Percentiles rank a stretch among this genome's conserved stretches.
These are phyloP conservation scores for Bretziella fagacearum DNA, from an alignment of 2,329 filamentous ascomycete genomes.

Conservation along the genomic window DNA sequence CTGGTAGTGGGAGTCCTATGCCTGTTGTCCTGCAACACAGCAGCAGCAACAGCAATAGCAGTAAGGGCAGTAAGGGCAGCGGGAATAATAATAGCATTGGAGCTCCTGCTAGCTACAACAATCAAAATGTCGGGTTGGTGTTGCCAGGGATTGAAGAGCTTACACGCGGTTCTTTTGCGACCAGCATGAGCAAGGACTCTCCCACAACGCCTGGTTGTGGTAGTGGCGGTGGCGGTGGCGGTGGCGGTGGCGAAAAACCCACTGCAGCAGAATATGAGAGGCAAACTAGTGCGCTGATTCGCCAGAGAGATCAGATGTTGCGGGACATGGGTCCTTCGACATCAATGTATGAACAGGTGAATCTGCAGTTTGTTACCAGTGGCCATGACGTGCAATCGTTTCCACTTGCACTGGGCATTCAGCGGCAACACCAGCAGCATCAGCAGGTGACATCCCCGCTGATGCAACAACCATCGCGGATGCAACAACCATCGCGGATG, in stretches of 20 bases:
- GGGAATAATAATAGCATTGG: background rate
- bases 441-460: background rate
- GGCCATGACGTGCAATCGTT: background rate
- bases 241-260: background rate
- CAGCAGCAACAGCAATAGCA: background rate
- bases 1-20: background rate
- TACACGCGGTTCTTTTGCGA: background rate
- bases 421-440: background rate
- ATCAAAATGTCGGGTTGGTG: background rate
- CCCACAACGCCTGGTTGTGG: background rate
- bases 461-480: background rate
- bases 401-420: background rate
- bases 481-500: background rate
- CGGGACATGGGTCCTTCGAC: background rate
- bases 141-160: constrained; percentile 5
- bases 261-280: background rate
- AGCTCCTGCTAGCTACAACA: background rate
- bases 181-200: background rate
- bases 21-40: background rate
- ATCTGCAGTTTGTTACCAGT: constrained; percentile 4
- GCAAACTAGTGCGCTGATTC: background rate
- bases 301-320: constrained; percentile 2
- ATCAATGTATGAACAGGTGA: background rate
- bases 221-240: background rate
- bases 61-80: background rate